Evolutionary conservation across 768 basidiomycete genomes (phyloP), one percentile per base, ranked within the genome.

Genomic region (Lactarius vividus): DNA sequence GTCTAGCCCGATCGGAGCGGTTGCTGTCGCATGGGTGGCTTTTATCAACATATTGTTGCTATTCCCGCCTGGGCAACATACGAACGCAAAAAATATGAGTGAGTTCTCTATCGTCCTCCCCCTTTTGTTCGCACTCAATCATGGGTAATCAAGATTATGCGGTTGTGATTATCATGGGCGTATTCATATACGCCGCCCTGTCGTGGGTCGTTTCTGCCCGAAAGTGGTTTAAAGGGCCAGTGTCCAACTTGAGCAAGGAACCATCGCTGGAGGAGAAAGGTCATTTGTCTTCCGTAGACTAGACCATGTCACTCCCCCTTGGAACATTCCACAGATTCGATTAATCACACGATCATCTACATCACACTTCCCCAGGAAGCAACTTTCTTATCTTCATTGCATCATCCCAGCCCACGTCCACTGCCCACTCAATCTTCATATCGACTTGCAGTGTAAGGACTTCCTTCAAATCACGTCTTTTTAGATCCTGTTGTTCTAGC

Each of bases 211-310:
- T 86, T 4, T 88, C 88, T 28, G 89, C 89, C 1, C 83, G 76
- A 40, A 84, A 86, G 64, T 91, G 88, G 88, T 91, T 90, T 77
- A 80, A 75, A 28, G 88, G 88, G 0, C 88, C 88, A 20, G 78
- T 89, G 57, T 75, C 77, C 69, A 89, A 81, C 60, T 15, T 70
- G 39, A 44, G 44, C 16, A 23, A 33, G 3, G 57, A 29, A 18
- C 28, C 67, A 18, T 65, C 67, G 3, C 28, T 61, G n/a, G 61
- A 61, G 10, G 52, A 67, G 26, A 56, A 67, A 20, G 20, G 20
- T 2, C 2, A 4, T n/a, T 52, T 16, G 10, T 29, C 13, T 29
- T n/a, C 18, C 15, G 42, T 23, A 60, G 31, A 40, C 2, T 53
- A 57, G 26, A 18, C 26, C 23, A 65, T 29, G n/a, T 54, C 10